phyloP scores from a whole-genome alignment of 1,139 yeast genomes.

The Taphrina deformans region DNA sequence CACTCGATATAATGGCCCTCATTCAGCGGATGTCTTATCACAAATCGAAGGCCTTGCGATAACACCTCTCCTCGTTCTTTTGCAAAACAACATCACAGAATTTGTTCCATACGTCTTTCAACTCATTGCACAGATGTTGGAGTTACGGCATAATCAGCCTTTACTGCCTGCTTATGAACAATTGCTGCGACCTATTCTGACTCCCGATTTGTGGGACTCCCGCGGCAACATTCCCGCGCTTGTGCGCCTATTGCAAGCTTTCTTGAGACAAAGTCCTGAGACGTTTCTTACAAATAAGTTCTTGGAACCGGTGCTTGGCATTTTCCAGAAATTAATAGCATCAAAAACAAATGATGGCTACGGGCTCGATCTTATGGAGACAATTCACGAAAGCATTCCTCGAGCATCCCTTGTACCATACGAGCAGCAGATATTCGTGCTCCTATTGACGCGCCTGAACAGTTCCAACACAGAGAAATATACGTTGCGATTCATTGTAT shows the following conservation, averaged over 20 bases:
- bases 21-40: slow-evolving; percentile 37
- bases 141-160: slow-evolving; percentile 49
- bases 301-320: slow-evolving; percentile 79
- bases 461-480: slow-evolving; percentile 78
- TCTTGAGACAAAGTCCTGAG: slow-evolving; percentile 63
- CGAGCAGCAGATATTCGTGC: slow-evolving; percentile 68
- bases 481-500: slow-evolving; percentile 58
- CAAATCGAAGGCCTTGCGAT: slow-evolving; percentile 58
- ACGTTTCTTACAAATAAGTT: slow-evolving; percentile 45
- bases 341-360: slow-evolving; percentile 75
- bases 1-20: slow-evolving; percentile 52
- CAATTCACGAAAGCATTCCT: slow-evolving; percentile 62
- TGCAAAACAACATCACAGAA: slow-evolving; percentile 86
- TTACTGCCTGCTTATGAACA: slow-evolving; percentile 67
- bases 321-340: slow-evolving; percentile 89
- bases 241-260: slow-evolving; percentile 72
- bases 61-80: slow-evolving; percentile 65
- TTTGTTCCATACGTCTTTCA: slow-evolving; percentile 93
- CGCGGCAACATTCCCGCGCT: slow-evolving; percentile 93
- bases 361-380: slow-evolving; percentile 82
- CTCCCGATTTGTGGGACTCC: slow-evolving; percentile 90
- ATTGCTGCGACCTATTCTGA: slow-evolving; percentile 74
- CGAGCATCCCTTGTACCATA: slow-evolving; percentile 54
- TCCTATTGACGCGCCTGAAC: slow-evolving; percentile 77
- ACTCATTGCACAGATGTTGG: slow-evolving; percentile 74